phyloP scores from a whole-genome alignment of 192 early-diverging fungal species.

The Backusella tuberculispora region DNA sequence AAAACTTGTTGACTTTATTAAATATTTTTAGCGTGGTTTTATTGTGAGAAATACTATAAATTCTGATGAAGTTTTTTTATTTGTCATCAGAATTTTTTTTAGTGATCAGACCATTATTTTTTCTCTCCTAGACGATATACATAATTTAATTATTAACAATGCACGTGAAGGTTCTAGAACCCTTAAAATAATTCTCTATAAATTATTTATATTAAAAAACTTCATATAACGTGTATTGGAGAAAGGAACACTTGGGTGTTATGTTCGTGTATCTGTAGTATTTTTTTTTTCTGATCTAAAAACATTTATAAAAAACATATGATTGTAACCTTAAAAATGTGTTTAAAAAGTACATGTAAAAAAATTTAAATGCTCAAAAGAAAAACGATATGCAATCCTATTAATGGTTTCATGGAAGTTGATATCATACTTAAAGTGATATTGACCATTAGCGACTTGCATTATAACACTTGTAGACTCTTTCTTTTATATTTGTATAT shows the following conservation, averaged over 20 bases:
- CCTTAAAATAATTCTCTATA: not conserved
- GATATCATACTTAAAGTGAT: not conserved
- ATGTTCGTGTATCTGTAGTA: no score
- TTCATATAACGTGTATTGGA: not conserved
- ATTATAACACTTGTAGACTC: not conserved
- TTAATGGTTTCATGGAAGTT: no score
- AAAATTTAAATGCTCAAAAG: no score
- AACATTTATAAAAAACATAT: no score
- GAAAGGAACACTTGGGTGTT: no score
- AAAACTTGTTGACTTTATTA: not conserved
- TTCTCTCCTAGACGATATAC: not conserved
- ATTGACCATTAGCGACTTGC: not conserved
- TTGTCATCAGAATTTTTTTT: not conserved
- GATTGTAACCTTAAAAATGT: no score
- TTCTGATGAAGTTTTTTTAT: not conserved
- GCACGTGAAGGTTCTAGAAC: constrained; percentile 10
- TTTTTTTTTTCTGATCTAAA: no score
- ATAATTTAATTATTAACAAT: not conserved
- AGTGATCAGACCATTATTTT: not conserved
- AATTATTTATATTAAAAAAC: not conserved
- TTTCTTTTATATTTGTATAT: not conserved
- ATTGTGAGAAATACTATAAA: not conserved
- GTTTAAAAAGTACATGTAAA: no score
- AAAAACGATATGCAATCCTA: no score
- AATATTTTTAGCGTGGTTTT: constrained; percentile 7